Evolutionary conservation across 805 yeast species (phyloP).

Genomic region (Teunomyces pallodes): DNA sequence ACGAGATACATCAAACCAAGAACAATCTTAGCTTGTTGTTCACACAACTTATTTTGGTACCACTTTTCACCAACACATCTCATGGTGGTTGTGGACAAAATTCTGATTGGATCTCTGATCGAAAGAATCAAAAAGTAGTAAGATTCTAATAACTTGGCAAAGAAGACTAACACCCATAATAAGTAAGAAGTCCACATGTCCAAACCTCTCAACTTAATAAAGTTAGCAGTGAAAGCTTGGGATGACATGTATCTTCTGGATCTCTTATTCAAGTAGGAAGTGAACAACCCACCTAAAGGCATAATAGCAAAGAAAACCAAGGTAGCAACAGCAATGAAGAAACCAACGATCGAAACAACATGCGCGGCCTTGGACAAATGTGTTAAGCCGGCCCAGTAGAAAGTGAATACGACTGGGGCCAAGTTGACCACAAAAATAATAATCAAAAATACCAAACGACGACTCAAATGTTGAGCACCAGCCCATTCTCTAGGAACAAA

Average conservation of each 20-base stretch:
- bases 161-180: slow-evolving; percentile 85
- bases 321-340: slow-evolving; percentile 84
- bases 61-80: slow-evolving; percentile 95
- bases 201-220: slow-evolving; percentile 73
- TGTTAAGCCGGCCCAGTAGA: slow-evolving; percentile 72
- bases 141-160: slow-evolving; percentile 87
- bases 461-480: slow-evolving; percentile 94
- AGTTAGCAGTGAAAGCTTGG: slow-evolving; percentile 93
- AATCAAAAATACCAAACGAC: slow-evolving; percentile 77
- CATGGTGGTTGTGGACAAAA: slow-evolving; percentile 78
- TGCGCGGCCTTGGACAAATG: slow-evolving; percentile 69
- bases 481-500: slow-evolving; percentile 99
- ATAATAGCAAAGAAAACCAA: slow-evolving; percentile 82
- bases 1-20: slow-evolving; percentile 91
- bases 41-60: slow-evolving; percentile 75
- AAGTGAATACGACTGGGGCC: slow-evolving; percentile 83
- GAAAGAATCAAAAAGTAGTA: slow-evolving; percentile 88
- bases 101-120: slow-evolving; percentile 91
- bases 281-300: slow-evolving; percentile 97
- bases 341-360: slow-evolving; percentile 79
- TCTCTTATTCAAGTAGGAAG: slow-evolving; percentile 82
- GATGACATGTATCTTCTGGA: slow-evolving; percentile 89
- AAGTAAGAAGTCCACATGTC: slow-evolving; percentile 97
- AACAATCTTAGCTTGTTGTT: slow-evolving; percentile 82
- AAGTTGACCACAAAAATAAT: slow-evolving; percentile 67